Percentiles rank a stretch among this genome's conserved stretches.
These are phyloP conservation scores for Coemansia sp. DNA, from an alignment of 192 early-diverging fungal species.

Conservation along the genomic window DNA sequence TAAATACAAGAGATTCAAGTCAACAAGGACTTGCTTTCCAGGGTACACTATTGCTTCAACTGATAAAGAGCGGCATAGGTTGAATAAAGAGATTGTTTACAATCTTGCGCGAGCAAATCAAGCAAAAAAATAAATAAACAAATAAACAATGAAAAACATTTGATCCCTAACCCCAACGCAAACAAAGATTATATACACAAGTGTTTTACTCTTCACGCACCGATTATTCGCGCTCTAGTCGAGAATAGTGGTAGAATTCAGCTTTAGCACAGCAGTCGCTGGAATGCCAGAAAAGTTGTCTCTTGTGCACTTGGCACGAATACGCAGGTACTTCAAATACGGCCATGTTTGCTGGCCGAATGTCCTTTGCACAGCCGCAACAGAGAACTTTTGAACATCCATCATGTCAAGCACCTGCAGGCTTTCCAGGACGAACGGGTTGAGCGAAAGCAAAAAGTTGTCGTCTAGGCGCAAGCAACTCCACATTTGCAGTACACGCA, in stretches of 20 bases:
- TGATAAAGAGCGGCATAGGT: neutral
- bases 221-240: slow-evolving; percentile 8
- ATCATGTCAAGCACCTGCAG: slow-evolving; percentile 55
- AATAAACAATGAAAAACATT: neutral
- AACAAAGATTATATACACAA: neutral
- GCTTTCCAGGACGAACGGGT: slow-evolving; percentile 25
- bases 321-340: slow-evolving; percentile 46
- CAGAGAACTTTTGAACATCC: slow-evolving; percentile 54
- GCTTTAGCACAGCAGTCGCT: slow-evolving; percentile 39
- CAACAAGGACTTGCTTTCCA: neutral
- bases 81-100: neutral
- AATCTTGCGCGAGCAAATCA: neutral
- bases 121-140: neutral
- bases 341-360: slow-evolving; percentile 50
- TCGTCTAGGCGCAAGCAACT: slow-evolving; percentile 51
- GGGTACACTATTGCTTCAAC: neutral
- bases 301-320: slow-evolving; percentile 35
- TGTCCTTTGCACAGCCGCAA: slow-evolving; percentile 33
- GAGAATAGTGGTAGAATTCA: slow-evolving; percentile 42
- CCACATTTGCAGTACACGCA: slow-evolving; percentile 49
- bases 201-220: too few relatives aligned
- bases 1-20: neutral
- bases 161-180: neutral
- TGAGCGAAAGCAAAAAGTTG: slow-evolving; percentile 43
- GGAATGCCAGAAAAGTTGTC: slow-evolving; percentile 51